phyloP scores from a whole-genome alignment of 331 rosid genomes.

The Quercus tomentella region DNA sequence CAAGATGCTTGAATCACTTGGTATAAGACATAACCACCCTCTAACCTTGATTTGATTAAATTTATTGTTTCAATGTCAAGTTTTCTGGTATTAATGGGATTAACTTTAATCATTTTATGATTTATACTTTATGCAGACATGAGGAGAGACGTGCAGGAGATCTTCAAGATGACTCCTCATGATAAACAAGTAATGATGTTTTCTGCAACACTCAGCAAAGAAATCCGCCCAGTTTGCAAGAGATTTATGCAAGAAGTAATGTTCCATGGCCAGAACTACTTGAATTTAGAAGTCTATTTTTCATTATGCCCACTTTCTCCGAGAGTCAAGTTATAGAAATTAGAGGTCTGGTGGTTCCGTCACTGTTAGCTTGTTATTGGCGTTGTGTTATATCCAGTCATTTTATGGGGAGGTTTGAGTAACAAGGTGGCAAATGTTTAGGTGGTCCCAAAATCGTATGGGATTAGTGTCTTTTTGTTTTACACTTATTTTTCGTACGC shows the following conservation, averaged over 20 bases:
- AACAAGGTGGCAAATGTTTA: conserved; percentile 18
- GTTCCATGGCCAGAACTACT: conserved; percentile 82
- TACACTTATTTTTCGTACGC: background rate
- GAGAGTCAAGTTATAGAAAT: conserved; percentile 44
- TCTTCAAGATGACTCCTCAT: conserved; percentile 98
- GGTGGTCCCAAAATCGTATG: conserved; percentile 6
- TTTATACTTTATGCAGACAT: conserved; percentile 59
- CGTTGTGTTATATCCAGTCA: conserved; percentile 15
- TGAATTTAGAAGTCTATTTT: conserved; percentile 79
- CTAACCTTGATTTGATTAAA: background rate
- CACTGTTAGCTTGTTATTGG: conserved; percentile 24
- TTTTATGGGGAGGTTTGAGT: conserved; percentile 24
- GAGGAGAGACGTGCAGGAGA: conserved; percentile 97
- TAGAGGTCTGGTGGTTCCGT: conserved; percentile 33
- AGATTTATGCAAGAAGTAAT: conserved; percentile 99
- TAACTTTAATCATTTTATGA: background rate
- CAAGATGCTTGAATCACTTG: conserved; percentile 98
- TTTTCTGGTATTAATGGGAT: background rate
- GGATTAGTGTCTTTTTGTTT: background rate
- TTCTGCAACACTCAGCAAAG: conserved; percentile 99
- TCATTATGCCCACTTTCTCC: conserved; percentile 50
- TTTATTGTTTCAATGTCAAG: background rate
- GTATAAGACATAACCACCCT: conserved; percentile 30
- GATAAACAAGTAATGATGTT: conserved; percentile 99
- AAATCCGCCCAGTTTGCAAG: conserved; percentile 99